Evolutionary conservation across 192 early-diverging fungal species (phyloP), one percentile per base, ranked within the genome.

Genomic region (Podila verticillata): DNA sequence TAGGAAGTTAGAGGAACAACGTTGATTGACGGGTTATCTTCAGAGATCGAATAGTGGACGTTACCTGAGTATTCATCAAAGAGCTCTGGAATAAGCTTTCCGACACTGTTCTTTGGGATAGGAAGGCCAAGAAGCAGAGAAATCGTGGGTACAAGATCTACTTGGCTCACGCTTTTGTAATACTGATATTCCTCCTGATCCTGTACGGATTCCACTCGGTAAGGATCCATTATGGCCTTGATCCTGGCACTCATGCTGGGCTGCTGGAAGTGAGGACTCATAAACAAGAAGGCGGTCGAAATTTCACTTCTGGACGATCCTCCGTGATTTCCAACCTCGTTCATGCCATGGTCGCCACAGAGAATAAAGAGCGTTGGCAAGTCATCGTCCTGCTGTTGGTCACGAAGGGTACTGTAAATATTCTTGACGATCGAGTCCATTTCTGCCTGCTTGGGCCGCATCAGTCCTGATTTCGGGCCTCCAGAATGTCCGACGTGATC

Each of bases 21-120:
- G 0, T 44, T 17, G 3, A 44, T 44, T 44, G 13, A 7, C 13
- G 39, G 17, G 12, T 0, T 17, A 3, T 17, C 39, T 2, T 7
- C 7, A 2, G 9, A 83, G 65, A 3, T 49, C 22, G 17, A 60
- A 58, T 39, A 15, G 20, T 20, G 3, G 19, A 9, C 28, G 30
- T 51, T 74, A 87, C 86, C 74, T 49, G 74, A 63, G 30, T 73
- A 34, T 35, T 65, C 65, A 0, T 60, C 86, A 79, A 98, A 92
- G 17, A 96, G 62, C 65, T 97, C 94, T 1, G 94, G 90, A 20
- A 99, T 93, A 1, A 94, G 66, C 7, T 87, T 89, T 19, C 98
- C 98, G 19, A 99, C 84, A 72, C 91, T 99, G 72, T 96, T 96
- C 77, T 93, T 97, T 24, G 98, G 98, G 39, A 98, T 95, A 0